A percentile compares a stretch with the other conserved stretches of the same genome.
Evolutionary conservation across 2,329 filamentous ascomycete genomes (phyloP).

Genomic region (Ophioceras dolichostomum): DNA sequence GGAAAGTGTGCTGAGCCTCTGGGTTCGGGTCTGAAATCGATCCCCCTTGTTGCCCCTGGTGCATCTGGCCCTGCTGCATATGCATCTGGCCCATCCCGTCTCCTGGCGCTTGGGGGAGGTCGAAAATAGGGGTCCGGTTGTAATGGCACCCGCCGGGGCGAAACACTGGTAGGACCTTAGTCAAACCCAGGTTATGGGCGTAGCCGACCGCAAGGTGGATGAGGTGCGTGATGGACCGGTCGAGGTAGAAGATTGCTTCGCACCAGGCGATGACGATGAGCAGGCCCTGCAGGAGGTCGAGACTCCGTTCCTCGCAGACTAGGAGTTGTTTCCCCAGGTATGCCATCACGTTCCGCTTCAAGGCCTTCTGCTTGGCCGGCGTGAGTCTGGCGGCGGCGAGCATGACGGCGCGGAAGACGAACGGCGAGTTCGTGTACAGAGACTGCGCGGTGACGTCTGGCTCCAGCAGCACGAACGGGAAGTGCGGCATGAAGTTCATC

Average conservation of each 20-base stretch:
- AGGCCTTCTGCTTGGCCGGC: slow-evolving; percentile 22
- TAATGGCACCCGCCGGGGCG: slow-evolving; percentile 5
- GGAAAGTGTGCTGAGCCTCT: slow-evolving; percentile 16
- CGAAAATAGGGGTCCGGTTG: slow-evolving; percentile 3
- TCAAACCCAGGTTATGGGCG: slow-evolving; percentile 26
- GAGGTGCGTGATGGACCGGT: slow-evolving; percentile 22
- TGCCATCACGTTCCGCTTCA: slow-evolving; percentile 25
- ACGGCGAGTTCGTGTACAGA: slow-evolving; percentile 21
- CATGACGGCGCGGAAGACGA: slow-evolving; percentile 24
- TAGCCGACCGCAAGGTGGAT: slow-evolving; percentile 26
- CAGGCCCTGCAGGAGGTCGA: slow-evolving; percentile 34
- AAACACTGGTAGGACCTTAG: slow-evolving; percentile 9
- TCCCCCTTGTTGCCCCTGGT: no score
- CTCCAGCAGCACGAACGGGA: slow-evolving; percentile 24
- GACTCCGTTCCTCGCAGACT: slow-evolving; percentile 23
- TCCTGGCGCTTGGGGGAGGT: slow-evolving; percentile 1
- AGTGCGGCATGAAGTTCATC: slow-evolving; percentile 18
- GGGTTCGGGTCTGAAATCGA: no score
- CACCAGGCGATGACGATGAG: slow-evolving; percentile 32
- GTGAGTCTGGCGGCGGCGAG: slow-evolving; percentile 20
- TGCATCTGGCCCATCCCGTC: no score
- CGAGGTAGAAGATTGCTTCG: slow-evolving; percentile 20
- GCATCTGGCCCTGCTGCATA: background rate
- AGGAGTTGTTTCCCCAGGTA: slow-evolving; percentile 29
- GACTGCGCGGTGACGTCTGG: slow-evolving; percentile 15